These are phyloP conservation scores for Colletotrichum higginsianum DNA, from an alignment of 2,329 filamentous ascomycete genomes.

Conservation along the genomic window DNA sequence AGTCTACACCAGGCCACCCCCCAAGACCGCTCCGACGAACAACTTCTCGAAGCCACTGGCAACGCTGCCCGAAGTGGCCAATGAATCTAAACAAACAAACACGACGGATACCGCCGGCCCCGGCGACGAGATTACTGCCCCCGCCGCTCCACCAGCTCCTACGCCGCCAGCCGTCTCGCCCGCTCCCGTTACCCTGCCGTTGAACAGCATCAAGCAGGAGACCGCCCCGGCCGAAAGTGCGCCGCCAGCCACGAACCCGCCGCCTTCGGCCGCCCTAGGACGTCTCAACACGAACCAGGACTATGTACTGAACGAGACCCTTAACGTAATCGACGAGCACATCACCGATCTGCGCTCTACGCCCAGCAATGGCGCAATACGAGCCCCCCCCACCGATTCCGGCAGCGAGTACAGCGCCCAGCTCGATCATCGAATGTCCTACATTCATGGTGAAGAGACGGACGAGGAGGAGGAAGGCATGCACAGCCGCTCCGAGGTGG, in stretches of 20 bases:
- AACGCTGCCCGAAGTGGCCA: slow-evolving; percentile 51
- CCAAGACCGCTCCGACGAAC: slow-evolving; percentile 57
- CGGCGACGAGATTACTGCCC: slow-evolving; percentile 8
- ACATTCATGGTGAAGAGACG: slow-evolving; percentile 94
- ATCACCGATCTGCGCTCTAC: slow-evolving; percentile 85
- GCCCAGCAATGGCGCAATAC: slow-evolving; percentile 66
- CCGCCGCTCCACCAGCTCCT: slow-evolving; percentile 42
- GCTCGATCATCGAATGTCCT: slow-evolving; percentile 83
- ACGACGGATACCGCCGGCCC: slow-evolving; percentile 14
- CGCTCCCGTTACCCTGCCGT: slow-evolving; percentile 55
- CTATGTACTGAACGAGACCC: slow-evolving; percentile 91
- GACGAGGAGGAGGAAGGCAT: slow-evolving; percentile 87
- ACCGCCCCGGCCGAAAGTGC: slow-evolving; percentile 47
- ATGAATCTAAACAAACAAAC: slow-evolving; percentile 44
- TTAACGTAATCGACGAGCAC: slow-evolving; percentile 97
- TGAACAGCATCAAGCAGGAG: slow-evolving; percentile 59
- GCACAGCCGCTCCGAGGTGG: slow-evolving; percentile 81
- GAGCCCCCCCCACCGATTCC: slow-evolving; percentile 77
- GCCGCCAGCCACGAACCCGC: slow-evolving; percentile 54
- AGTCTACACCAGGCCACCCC: slow-evolving; percentile 75
- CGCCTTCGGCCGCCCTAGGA: slow-evolving; percentile 44
- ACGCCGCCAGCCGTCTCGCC: slow-evolving; percentile 50
- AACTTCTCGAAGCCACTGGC: slow-evolving; percentile 50
- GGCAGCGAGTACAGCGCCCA: slow-evolving; percentile 92
- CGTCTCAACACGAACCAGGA: slow-evolving; percentile 65